Evolutionary conservation across 371 early-diverging fungal species (phyloP).

Genomic region (Capniomyces stellatus): DNA sequence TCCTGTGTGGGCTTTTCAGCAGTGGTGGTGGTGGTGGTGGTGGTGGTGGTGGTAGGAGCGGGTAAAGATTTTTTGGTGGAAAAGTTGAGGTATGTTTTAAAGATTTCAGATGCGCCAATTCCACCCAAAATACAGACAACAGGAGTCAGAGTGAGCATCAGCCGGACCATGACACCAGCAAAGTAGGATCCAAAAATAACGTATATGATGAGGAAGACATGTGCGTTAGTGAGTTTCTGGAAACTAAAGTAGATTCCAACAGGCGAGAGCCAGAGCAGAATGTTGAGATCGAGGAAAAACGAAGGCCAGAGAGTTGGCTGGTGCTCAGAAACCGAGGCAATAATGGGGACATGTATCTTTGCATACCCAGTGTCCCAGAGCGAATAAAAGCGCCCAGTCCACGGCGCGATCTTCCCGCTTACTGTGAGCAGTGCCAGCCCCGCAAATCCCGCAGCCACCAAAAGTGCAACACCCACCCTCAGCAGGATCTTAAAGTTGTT

Average conservation of each 20-base stretch:
- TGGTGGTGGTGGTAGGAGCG: not conserved
- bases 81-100: slow-evolving; percentile 35
- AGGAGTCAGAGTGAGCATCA: slow-evolving; percentile 94
- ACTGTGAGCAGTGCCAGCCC: slow-evolving; percentile 48
- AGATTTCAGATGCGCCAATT: slow-evolving; percentile 66
- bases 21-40: not conserved
- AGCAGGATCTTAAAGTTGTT: slow-evolving; percentile 61
- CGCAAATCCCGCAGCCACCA: slow-evolving; percentile 38
- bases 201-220: slow-evolving; percentile 93
- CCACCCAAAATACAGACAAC: slow-evolving; percentile 90
- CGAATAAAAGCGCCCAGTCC: slow-evolving; percentile 97
- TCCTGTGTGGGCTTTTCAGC: not conserved
- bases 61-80: not conserved
- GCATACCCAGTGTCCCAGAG: slow-evolving; percentile 98
- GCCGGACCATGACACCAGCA: slow-evolving; percentile 98
- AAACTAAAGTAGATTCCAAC: slow-evolving; percentile 94
- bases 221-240: slow-evolving; percentile 76
- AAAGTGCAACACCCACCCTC: slow-evolving; percentile 27
- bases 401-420: slow-evolving; percentile 85
- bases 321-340: slow-evolving; percentile 98
- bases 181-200: slow-evolving; percentile 91
- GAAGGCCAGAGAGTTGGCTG: slow-evolving; percentile 98
- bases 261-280: slow-evolving; percentile 86
- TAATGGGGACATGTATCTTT: slow-evolving; percentile 95
- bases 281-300: slow-evolving; percentile 94